A percentile compares a stretch with the other conserved stretches of the same genome.
phyloP scores from a whole-genome alignment of 2,329 filamentous ascomycete genomes.

The Colletotrichum tanaceti region DNA sequence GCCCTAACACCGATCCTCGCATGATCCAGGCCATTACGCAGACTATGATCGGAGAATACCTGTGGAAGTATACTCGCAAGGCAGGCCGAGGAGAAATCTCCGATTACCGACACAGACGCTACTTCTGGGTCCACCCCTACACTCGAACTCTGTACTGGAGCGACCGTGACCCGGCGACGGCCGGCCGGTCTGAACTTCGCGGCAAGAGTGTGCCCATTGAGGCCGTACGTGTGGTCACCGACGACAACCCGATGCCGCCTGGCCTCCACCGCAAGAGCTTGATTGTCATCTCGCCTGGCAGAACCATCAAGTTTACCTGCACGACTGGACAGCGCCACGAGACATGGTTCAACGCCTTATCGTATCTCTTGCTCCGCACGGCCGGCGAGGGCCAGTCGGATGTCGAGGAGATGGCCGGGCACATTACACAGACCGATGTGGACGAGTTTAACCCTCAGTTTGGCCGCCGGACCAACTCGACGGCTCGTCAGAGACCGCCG shows the following conservation, averaged over 20 bases:
- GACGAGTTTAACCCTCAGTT: constrained; percentile 85
- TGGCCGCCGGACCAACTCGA: constrained; percentile 48
- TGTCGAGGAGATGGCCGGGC: constrained; percentile 67
- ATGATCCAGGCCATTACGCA: constrained; percentile 99
- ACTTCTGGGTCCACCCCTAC: constrained; percentile 99
- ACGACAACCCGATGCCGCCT: constrained; percentile 95
- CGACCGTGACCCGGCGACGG: constrained; percentile 83
- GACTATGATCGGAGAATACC: constrained; percentile 98
- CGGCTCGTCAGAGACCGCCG: constrained; percentile 62
- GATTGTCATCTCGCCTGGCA: constrained; percentile 87
- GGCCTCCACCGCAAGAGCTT: constrained; percentile 95
- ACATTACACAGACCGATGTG: constrained; percentile 71
- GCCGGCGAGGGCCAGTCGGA: constrained; percentile 72
- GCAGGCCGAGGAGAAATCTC: constrained; percentile 90
- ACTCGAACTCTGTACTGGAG: constrained; percentile 98
- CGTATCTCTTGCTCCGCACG: constrained; percentile 87
- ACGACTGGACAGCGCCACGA: constrained; percentile 94
- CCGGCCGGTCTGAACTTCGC: constrained; percentile 79
- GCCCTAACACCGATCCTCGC: constrained; percentile 84
- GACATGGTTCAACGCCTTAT: constrained; percentile 98
- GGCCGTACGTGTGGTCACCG: constrained; percentile 88
- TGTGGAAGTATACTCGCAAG: constrained; percentile 99
- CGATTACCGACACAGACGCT: constrained; percentile 88
- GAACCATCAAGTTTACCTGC: constrained; percentile 93
- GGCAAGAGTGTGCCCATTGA: constrained; percentile 95